A percentile compares a stretch with the other conserved stretches of the same genome.
phyloP scores from a whole-genome alignment of 768 basidiomycete genomes.

The Heimioporus sp. region DNA sequence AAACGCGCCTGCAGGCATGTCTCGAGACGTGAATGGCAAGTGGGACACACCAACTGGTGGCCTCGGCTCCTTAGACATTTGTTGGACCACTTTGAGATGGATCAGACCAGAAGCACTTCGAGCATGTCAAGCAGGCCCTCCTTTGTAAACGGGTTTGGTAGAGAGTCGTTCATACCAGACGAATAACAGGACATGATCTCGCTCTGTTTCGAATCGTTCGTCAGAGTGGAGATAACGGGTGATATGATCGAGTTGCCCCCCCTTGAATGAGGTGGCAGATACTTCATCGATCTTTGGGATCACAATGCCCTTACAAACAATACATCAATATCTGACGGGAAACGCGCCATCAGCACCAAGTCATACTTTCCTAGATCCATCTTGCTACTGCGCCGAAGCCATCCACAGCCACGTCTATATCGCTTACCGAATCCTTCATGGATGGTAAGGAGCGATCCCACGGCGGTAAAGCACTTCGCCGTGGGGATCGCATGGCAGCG shows the following conservation, averaged over 20 bases:
- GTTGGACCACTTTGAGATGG: conserved; percentile 84
- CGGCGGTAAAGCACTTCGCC: too few relatives aligned
- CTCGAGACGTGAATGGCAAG: too few relatives aligned
- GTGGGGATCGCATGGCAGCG: too few relatives aligned
- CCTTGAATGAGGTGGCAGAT: conserved; percentile 87
- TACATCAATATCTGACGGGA: neutral
- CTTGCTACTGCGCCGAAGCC: conserved; percentile 89
- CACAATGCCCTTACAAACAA: conserved; percentile 76
- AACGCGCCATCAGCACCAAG: conserved; percentile 88
- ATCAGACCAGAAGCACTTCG: conserved; percentile 63
- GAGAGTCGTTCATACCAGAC: conserved; percentile 93
- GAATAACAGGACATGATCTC: conserved; percentile 82
- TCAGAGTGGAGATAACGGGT: conserved; percentile 99
- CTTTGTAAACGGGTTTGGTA: conserved; percentile 97
- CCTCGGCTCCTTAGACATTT: conserved; percentile 59
- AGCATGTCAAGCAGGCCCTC: conserved; percentile 89
- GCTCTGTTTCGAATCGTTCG: conserved; percentile 88
- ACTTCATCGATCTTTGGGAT: conserved; percentile 90
- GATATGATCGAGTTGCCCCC: conserved; percentile 93
- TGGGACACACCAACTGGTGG: conserved; percentile 69
- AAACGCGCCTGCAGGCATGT: too few relatives aligned
- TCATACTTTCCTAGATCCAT: conserved; percentile 98
- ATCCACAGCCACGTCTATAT: conserved; percentile 92
- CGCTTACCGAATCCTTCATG: too few relatives aligned
- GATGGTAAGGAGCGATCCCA: too few relatives aligned